These are phyloP conservation scores for Xylariales sp. DNA, from an alignment of 2,329 filamentous ascomycete genomes.

Conservation along the genomic window DNA sequence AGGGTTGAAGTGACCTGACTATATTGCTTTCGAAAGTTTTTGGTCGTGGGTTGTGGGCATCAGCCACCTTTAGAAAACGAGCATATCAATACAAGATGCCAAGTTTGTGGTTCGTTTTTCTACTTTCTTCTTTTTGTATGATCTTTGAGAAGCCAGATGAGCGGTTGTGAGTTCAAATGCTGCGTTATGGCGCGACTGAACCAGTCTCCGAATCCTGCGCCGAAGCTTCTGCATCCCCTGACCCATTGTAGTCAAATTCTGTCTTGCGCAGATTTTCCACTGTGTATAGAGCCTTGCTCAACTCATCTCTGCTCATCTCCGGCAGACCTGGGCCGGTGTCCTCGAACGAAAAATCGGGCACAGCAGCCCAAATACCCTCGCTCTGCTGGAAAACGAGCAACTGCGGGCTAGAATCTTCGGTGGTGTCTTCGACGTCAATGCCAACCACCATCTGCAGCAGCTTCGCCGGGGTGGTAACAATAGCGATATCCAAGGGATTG, in stretches of 20 bases:
- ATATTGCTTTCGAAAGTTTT: no score
- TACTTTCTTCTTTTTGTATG: no score
- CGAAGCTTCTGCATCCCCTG: conserved; percentile 1
- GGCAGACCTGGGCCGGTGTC: neutral
- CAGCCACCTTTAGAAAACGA: no score
- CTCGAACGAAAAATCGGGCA: conserved; percentile 1
- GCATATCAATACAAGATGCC: no score
- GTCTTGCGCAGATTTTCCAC: conserved; percentile 27
- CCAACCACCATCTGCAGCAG: conserved; percentile 3
- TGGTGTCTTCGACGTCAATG: conserved; percentile 2
- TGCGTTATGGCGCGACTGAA: neutral
- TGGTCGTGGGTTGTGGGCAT: no score
- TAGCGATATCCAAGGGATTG: conserved; percentile 56
- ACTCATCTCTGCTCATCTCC: conserved; percentile 17
- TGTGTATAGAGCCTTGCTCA: conserved; percentile 23
- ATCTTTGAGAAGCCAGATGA: no score
- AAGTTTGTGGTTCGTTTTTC: no score
- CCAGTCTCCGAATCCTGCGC: conserved; percentile 3
- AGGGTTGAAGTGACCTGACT: no score
- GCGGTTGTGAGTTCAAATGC: no score
- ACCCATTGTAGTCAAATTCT: conserved; percentile 15
- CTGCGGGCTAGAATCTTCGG: neutral
- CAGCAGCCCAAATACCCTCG: neutral
- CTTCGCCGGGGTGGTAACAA: conserved; percentile 16
- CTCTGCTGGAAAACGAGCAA: neutral